Evolutionary conservation across 306 rosid genomes (phyloP), one percentile per base, ranked within the genome.

Genomic region (Malus fusca): DNA sequence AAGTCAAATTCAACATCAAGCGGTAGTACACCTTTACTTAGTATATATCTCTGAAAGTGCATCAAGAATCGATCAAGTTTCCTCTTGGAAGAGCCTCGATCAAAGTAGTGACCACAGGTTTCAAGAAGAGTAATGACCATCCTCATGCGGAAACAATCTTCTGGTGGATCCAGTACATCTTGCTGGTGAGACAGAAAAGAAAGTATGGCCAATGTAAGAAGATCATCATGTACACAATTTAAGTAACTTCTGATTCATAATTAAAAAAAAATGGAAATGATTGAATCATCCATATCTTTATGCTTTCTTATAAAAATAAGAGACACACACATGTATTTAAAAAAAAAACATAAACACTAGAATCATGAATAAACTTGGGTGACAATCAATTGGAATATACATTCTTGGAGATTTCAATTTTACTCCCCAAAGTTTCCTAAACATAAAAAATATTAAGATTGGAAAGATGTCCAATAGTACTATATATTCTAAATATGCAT

Each of bases 41-140:
- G 89, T 79, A 95, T 85, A 85, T 95, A 92, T 82, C 95, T 85
- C 88, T 95, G 99, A 71, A 88, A 95, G 85, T 89, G 88, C 66
- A 90, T 76, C 23, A 95, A 82, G 84, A 85, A 95, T 28, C 98
- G 93, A 80, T 92, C 96, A 35, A 95, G 99, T 80, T 92, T 95
- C 86, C 91, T 90, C 93, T 95, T 95, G 11, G 99, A 95, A 85
- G 99, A 96, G 71, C 99, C 99, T 71, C 92, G 89, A 71, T 88
- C 99, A 78, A 96, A 96, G 91, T 96, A 96, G 86, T 92, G 98
- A 72, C 99, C 99, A 78, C 99, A 96, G 70, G 98, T 96, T 82
- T 90, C 98, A 71, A 96, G 98, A 71, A 96, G 97, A 33, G 97
- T 96, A 74, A 88, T 86, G 68, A 92, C 78, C 99, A 96, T 88